Conservation (phyloP, 2,329 filamentous ascomycete genomes). For the Kalmusia sp. region DNA sequence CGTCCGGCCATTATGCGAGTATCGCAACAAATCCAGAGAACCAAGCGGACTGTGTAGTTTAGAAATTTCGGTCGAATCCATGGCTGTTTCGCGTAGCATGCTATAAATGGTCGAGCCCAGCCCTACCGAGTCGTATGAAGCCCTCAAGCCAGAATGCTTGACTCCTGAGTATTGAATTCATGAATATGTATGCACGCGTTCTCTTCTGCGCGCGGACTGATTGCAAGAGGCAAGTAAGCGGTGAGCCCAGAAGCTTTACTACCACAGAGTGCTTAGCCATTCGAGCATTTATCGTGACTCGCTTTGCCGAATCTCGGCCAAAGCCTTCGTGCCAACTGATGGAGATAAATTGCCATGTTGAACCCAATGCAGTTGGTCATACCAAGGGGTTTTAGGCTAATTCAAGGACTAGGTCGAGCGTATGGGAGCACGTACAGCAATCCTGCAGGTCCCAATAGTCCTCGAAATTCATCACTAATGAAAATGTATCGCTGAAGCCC, state of each 20-base stretch:
- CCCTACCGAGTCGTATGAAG: neutral
- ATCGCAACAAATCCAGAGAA: too few relatives aligned
- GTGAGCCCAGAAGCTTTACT: neutral
- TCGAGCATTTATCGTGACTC: neutral
- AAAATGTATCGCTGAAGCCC: neutral
- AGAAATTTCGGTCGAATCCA: neutral
- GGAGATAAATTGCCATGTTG: neutral
- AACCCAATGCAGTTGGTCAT: neutral
- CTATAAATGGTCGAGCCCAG: too few relatives aligned
- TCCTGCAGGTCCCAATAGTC: neutral
- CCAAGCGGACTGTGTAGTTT: too few relatives aligned
- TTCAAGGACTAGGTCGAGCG: neutral
- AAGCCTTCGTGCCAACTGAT: neutral
- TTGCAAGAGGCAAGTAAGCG: neutral
- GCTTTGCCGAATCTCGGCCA: neutral
- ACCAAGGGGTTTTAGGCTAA: slow-evolving; percentile 6
- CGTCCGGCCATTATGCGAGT: too few relatives aligned
- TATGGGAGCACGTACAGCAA: neutral
- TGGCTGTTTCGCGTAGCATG: neutral
- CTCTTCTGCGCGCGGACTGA: neutral
- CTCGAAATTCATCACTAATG: neutral
- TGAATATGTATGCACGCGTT: neutral
- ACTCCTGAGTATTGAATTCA: too few relatives aligned
- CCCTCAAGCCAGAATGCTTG: too few relatives aligned
- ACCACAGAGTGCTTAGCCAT: neutral